Evolutionary conservation across 805 yeast species (phyloP).

Genomic region (Yarrowia sp.): DNA sequence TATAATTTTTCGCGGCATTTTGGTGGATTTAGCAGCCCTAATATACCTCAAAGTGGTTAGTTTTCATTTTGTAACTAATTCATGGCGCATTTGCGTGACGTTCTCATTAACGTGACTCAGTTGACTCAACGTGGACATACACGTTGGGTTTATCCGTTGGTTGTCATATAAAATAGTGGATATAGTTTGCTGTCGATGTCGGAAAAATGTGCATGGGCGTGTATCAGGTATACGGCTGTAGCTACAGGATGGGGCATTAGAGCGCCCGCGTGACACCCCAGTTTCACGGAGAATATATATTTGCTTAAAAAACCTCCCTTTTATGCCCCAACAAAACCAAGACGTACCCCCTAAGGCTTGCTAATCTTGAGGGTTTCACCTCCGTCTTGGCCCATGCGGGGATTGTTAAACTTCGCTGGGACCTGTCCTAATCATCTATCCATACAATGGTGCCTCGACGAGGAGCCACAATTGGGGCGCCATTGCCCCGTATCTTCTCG

Average conservation of each 20-base stretch:
- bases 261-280: background rate
- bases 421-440: slow-evolving; percentile 10
- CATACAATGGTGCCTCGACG: slow-evolving; percentile 24
- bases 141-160: slow-evolving; percentile 17
- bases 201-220: slow-evolving; percentile 10
- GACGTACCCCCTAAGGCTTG: background rate
- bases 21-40: background rate
- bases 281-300: background rate
- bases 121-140: slow-evolving; percentile 10
- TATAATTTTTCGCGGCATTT: background rate
- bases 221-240: background rate
- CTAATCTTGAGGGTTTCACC: slow-evolving; percentile 6
- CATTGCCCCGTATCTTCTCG: slow-evolving; percentile 20
- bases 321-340: background rate
- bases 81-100: background rate
- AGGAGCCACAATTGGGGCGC: slow-evolving; percentile 23
- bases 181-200: slow-evolving; percentile 18
- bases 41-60: background rate
- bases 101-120: background rate
- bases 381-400: slow-evolving; percentile 16
- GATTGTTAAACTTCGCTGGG: slow-evolving; percentile 23
- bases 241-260: background rate
- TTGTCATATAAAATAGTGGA: background rate
- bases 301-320: background rate
- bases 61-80: too few species aligned